phyloP scores from a whole-genome alignment of 1,284 basidiomycete genomes.

The Tetrapyrgos nigripes region DNA sequence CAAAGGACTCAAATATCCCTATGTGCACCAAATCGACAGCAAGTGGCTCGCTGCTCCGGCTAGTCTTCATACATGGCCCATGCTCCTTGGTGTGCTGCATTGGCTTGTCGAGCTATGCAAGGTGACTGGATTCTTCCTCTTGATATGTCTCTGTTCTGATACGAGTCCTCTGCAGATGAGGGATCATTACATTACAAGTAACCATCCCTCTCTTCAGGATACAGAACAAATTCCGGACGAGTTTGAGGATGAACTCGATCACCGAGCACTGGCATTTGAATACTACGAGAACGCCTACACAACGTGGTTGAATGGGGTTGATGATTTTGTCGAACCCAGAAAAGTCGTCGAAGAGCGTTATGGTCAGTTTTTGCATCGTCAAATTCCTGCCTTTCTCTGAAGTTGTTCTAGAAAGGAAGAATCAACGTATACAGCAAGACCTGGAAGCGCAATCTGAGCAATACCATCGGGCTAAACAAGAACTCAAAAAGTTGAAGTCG shows the following conservation, averaged over 20 bases:
- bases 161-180: conserved; percentile 38
- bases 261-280: conserved; percentile 78
- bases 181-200: conserved; percentile 61
- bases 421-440: conserved; percentile 64
- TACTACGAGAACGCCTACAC: conserved; percentile 76
- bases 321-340: conserved; percentile 77
- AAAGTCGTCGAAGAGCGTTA: conserved; percentile 76
- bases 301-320: conserved; percentile 73
- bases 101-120: conserved; percentile 87
- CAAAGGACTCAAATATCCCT: conserved; percentile 80
- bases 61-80: conserved; percentile 85
- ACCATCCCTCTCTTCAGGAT: conserved; percentile 71
- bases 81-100: conserved; percentile 81
- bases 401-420: conserved; percentile 61
- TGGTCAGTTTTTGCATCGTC: conserved; percentile 49
- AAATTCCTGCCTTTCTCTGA: background rate
- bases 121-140: conserved; percentile 49
- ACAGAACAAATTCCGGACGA: conserved; percentile 65
- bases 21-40: conserved; percentile 72
- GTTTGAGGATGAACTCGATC: conserved; percentile 76
- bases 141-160: background rate
- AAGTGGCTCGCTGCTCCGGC: conserved; percentile 88
- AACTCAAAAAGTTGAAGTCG: conserved; percentile 64
- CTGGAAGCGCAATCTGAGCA: conserved; percentile 60
- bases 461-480: conserved; percentile 51